Conservation (phyloP, 768 basidiomycete genomes). For the Lentinus tigrinus region DNA sequence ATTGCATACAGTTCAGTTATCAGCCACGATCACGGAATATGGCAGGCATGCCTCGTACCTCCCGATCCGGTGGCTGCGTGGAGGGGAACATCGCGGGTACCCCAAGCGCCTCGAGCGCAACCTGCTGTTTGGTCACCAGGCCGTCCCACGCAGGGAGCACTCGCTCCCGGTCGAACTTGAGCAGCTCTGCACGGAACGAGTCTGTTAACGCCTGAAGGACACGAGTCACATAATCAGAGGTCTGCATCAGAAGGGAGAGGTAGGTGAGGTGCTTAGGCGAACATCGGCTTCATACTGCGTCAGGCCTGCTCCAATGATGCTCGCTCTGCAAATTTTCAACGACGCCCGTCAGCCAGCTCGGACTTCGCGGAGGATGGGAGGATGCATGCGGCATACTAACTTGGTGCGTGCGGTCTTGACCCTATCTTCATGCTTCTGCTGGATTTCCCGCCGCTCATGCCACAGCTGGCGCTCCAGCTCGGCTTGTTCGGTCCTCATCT, state of each 20-base stretch:
- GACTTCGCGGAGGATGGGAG: background rate
- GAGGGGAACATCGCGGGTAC: slow-evolving; percentile 76
- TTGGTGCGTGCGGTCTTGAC: slow-evolving; percentile 66
- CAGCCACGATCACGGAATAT: background rate
- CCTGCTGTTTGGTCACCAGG: slow-evolving; percentile 70
- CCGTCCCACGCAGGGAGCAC: slow-evolving; percentile 76
- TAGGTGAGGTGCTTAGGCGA: slow-evolving; percentile 23
- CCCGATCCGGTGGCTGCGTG: slow-evolving; percentile 43
- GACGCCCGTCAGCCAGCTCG: background rate
- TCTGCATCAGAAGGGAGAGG: slow-evolving; percentile 7
- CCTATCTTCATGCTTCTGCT: slow-evolving; percentile 67
- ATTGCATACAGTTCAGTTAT: background rate
- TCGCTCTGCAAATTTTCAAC: slow-evolving; percentile 46
- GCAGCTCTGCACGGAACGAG: slow-evolving; percentile 62
- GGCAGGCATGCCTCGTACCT: slow-evolving; percentile 44
- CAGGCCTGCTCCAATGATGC: slow-evolving; percentile 60
- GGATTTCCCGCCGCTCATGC: slow-evolving; percentile 63
- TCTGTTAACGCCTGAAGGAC: slow-evolving; percentile 58
- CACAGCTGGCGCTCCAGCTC: slow-evolving; percentile 66
- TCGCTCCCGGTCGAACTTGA: slow-evolving; percentile 67
- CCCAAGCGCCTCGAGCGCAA: slow-evolving; percentile 51
- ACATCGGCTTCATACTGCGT: slow-evolving; percentile 73
- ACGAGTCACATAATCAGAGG: slow-evolving; percentile 4
- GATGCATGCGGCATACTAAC: slow-evolving; percentile 36
- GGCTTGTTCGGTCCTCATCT: slow-evolving; percentile 76